Evolutionary conservation across 2,329 filamentous ascomycete genomes (phyloP).

Genomic region (Beauveria varroae): DNA sequence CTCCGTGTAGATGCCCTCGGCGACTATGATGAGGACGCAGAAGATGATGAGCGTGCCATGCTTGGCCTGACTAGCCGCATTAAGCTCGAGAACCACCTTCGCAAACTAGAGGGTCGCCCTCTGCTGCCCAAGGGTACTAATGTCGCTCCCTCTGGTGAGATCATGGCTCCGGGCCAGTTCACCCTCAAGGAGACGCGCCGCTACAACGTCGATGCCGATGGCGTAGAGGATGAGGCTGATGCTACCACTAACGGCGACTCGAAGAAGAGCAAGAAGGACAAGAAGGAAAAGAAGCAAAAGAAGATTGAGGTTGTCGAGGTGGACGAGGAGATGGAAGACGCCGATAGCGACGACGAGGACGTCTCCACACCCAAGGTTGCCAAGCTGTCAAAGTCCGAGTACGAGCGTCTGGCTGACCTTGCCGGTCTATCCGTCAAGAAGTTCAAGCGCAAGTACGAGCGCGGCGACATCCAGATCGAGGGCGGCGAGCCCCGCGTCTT

Average conservation of each 20-base stretch:
- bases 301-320: conserved; percentile 34
- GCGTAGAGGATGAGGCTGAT: conserved; percentile 55
- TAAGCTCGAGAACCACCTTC: conserved; percentile 68
- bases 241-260: conserved; percentile 30
- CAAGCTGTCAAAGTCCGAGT: conserved; percentile 49
- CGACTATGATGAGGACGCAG: conserved; percentile 54
- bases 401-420: conserved; percentile 53
- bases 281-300: conserved; percentile 35
- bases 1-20: conserved; percentile 78
- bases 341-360: conserved; percentile 23
- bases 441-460: conserved; percentile 71
- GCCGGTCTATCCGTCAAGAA: conserved; percentile 66
- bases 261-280: conserved; percentile 35
- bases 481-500: conserved; percentile 60
- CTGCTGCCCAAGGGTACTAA: conserved; percentile 67
- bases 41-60: conserved; percentile 82
- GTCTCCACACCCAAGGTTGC: conserved; percentile 28
- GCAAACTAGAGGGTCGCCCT: conserved; percentile 83
- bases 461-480: conserved; percentile 63
- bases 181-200: conserved; percentile 87
- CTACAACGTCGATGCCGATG: conserved; percentile 93
- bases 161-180: conserved; percentile 64
- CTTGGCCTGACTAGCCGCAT: conserved; percentile 67
- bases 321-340: conserved; percentile 24
- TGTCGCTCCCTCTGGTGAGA: conserved; percentile 66